Conservation (phyloP, 2,329 filamentous ascomycete genomes). For the Neopestalotiopsis sp. region DNA sequence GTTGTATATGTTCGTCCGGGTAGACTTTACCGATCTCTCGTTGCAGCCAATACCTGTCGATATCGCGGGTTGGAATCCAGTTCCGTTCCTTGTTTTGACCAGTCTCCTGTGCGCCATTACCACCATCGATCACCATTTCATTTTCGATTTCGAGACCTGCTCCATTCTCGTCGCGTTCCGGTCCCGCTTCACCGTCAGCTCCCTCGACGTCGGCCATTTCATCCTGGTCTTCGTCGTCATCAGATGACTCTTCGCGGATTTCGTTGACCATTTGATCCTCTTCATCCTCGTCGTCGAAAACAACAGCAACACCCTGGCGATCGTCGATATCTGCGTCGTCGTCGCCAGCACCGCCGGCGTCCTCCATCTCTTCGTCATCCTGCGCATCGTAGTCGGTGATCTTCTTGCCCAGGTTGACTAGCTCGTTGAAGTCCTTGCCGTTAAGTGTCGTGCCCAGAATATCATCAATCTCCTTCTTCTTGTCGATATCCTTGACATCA, state of each 20-base stretch:
- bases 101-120: constrained; percentile 47
- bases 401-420: constrained; percentile 96
- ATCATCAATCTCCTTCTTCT: constrained; percentile 97
- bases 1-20: constrained; percentile 88
- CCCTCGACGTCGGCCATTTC: constrained; percentile 61
- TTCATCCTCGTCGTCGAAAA: constrained; percentile 91
- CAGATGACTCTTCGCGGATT: constrained; percentile 85
- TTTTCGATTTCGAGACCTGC: constrained; percentile 63
- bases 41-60: constrained; percentile 97
- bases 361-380: constrained; percentile 87
- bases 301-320: constrained; percentile 93
- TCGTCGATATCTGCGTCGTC: constrained; percentile 85
- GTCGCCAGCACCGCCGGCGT: constrained; percentile 66
- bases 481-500: constrained; percentile 94
- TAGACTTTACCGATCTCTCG: constrained; percentile 89
- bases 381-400: constrained; percentile 98
- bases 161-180: constrained; percentile 54
- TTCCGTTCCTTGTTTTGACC: constrained; percentile 60
- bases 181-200: constrained; percentile 53
- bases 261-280: constrained; percentile 82
- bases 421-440: constrained; percentile 93
- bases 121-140: constrained; percentile 82
- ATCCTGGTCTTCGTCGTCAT: constrained; percentile 70
- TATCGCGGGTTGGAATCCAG: constrained; percentile 80
- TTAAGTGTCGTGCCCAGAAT: constrained; percentile 82